phyloP scores from a whole-genome alignment of 1,284 basidiomycete species.

The Ceratobasidium sp. region DNA sequence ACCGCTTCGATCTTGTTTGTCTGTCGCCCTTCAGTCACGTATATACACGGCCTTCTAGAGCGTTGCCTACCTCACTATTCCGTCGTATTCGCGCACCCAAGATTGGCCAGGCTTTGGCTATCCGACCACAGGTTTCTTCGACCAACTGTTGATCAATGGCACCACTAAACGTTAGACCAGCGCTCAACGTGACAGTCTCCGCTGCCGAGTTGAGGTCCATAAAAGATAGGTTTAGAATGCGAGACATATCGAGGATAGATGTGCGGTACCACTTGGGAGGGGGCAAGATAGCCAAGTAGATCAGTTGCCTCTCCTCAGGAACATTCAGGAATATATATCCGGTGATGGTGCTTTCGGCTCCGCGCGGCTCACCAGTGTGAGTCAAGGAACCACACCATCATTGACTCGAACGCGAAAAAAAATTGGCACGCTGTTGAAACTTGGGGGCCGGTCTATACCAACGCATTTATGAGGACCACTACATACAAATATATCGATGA shows the following conservation, averaged over 20 bases:
- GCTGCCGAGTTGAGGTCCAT: constrained; percentile 35
- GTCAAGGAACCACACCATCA: no score
- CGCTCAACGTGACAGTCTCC: constrained; percentile 21
- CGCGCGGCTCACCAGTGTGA: no score
- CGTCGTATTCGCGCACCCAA: constrained; percentile 4
- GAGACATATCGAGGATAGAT: neutral
- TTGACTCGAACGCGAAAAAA: no score
- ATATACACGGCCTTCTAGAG: neutral
- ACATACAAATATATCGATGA: no score
- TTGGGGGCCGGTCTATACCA: no score
- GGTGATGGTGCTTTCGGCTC: no score
- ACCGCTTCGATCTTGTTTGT: constrained; percentile 27
- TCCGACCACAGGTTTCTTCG: neutral
- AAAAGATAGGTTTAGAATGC: neutral
- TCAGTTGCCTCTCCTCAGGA: no score
- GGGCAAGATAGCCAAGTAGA: neutral
- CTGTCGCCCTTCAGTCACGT: neutral
- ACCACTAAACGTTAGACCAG: constrained; percentile 15
- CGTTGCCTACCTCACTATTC: neutral
- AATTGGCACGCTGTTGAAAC: no score
- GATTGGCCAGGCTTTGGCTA: constrained; percentile 21
- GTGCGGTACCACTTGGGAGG: neutral
- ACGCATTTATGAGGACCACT: no score
- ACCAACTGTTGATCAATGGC: constrained; percentile 12
- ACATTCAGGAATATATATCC: no score